phyloP scores from a whole-genome alignment of 2,329 filamentous ascomycete genomes.

The Fusarium vanettenii region DNA sequence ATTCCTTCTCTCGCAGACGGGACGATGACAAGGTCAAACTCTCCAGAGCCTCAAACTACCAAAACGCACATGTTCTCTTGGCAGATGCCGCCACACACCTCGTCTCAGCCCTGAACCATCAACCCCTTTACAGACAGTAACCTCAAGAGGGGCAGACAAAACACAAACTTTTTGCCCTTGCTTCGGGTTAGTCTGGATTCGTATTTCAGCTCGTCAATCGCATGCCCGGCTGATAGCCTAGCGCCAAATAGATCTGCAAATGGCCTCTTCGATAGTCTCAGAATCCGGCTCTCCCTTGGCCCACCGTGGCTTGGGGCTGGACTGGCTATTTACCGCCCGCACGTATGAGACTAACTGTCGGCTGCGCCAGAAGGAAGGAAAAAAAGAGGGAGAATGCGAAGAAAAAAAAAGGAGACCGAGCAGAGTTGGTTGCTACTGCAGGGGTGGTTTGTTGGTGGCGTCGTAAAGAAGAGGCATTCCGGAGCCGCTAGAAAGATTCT shows the following conservation, averaged over 20 bases:
- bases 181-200: neutral
- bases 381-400: neutral
- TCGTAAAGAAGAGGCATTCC: neutral
- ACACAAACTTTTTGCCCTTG: neutral
- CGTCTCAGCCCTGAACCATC: neutral
- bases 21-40: neutral
- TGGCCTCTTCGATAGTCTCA: neutral
- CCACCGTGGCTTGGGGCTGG: neutral
- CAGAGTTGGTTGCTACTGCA: neutral
- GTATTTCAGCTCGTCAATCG: neutral
- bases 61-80: neutral
- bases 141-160: neutral
- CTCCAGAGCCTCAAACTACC: neutral
- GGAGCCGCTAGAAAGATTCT: neutral
- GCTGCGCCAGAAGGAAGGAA: neutral
- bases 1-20: neutral
- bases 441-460: neutral
- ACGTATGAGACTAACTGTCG: neutral
- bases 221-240: neutral
- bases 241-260: neutral
- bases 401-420: neutral
- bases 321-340: neutral
- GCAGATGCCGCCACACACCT: neutral
- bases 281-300: neutral
- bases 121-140: neutral